phyloP scores from a whole-genome alignment of 805 yeast genomes.

The Teunomyces barrocoloradensis region DNA sequence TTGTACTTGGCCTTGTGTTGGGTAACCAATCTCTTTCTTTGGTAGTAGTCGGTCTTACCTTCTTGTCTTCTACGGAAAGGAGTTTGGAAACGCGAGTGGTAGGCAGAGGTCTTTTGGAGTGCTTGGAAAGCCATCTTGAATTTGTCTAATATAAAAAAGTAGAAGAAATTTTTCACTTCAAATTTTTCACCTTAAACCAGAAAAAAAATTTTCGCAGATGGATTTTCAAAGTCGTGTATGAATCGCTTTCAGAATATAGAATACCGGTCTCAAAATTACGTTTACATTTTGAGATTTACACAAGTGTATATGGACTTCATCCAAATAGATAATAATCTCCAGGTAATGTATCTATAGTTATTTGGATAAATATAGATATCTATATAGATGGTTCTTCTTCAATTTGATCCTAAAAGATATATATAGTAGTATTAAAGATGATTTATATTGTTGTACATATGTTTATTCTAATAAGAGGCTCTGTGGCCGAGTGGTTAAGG shows the following conservation, averaged over 20 bases:
- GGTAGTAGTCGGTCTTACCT: constrained; percentile 99
- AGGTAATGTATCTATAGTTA: too few species aligned
- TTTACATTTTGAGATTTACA: not conserved
- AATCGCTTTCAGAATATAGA: not conserved
- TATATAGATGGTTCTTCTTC: too few species aligned
- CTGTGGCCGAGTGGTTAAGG: constrained; percentile 14
- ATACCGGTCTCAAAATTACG: not conserved
- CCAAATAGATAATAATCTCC: not conserved
- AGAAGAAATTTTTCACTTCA: constrained; percentile 1
- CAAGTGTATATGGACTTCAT: not conserved
- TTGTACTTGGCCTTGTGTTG: constrained; percentile 99
- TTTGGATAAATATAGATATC: too few species aligned
- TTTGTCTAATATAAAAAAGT: not conserved
- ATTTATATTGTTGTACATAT: too few species aligned
- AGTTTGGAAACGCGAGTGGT: constrained; percentile 99
- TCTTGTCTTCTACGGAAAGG: constrained; percentile 99
- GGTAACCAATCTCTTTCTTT: constrained; percentile 98
- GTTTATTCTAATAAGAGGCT: constrained; percentile 2
- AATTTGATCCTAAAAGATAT: too few species aligned
- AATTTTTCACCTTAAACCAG: constrained; percentile 1
- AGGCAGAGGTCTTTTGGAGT: constrained; percentile 78
- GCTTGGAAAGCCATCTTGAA: constrained; percentile 73
- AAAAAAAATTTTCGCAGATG: not conserved
- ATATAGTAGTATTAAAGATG: too few species aligned
- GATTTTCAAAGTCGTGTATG: not conserved